Evolutionary conservation across 148 eudicot species (phyloP), one percentile per base, ranked within the genome.

Genomic region (Pharnaceum exiguum): DNA sequence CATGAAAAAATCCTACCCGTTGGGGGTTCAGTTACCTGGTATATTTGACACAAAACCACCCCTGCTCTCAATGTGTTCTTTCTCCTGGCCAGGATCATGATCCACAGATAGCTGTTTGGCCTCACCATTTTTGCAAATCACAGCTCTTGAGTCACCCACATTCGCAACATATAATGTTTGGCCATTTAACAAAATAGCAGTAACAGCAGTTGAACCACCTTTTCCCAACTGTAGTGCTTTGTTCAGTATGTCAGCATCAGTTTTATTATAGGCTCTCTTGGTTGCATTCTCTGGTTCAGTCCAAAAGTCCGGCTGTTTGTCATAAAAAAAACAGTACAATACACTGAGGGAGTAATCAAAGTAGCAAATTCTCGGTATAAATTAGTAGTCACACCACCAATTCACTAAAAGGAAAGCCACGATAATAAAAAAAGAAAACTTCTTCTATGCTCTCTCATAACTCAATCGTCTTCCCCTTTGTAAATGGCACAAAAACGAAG

Each of bases 161-260:
- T 85, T 85, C 27, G 88, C 93, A 17, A 85, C 88, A 12, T 78
- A 64, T 16, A 82, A 67, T 43, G 69, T 78, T 30, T 77, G 65
- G 15, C 81, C 76, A 57, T 85, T 71, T 4, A 86, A 67, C 24
- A 82, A 62, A 33, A 86, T 86, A n/a, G 94, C 89, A 9, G 88
- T 86, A 15, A 86, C 94, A 12, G 86, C 94, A 51, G 89, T 86
- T 38, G 89, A 86, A n/a, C 94, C 89, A 3, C 94, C 86, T 70
- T 62, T 69, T 7, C 87, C 82, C 37, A 78, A 19, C 4, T 63
- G 35, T 35, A 64, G 30, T 10, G 82, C 60, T 53, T 80, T 68
- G 33, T 78, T 80, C 51, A 86, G 57, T 45, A 82, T 83, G 8
- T 60, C 67, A 1, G 67, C 59, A 28, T 85, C 94, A 10, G 89